Conservation (phyloP, 257 asterid species). For the Phtheirospermum japonicum region DNA sequence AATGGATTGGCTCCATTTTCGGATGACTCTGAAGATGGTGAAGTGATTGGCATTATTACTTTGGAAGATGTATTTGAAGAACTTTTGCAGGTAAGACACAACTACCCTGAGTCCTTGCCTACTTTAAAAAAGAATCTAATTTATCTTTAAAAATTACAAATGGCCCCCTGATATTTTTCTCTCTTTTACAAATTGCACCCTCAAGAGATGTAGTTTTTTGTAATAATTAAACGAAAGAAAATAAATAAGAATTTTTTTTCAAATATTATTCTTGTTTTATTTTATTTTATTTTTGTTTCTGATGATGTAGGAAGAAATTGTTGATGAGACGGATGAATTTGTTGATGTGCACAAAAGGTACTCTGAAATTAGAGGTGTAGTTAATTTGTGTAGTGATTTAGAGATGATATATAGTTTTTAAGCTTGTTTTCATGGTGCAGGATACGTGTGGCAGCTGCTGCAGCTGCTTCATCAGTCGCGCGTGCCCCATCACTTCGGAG, state of each 20-base stretch:
- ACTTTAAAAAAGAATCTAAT: too few relatives aligned
- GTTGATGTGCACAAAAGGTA: slow-evolving; percentile 91
- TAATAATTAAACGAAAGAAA: too few relatives aligned
- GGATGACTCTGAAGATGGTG: slow-evolving; percentile 70
- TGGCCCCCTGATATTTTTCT: too few relatives aligned
- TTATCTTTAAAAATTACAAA: too few relatives aligned
- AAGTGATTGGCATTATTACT: slow-evolving; percentile 86
- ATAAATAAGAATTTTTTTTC: too few relatives aligned
- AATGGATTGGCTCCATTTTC: slow-evolving; percentile 31
- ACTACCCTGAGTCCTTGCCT: too few relatives aligned
- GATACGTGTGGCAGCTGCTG: slow-evolving; percentile 93
- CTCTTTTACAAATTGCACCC: too few relatives aligned
- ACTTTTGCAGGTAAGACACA: slow-evolving; percentile 85
- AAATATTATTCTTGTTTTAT: neutral
- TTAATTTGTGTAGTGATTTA: slow-evolving; percentile 6
- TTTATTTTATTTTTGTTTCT: neutral
- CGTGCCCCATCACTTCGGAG: slow-evolving; percentile 78
- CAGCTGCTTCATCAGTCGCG: slow-evolving; percentile 82
- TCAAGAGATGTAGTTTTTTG: too few relatives aligned
- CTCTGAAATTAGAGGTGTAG: slow-evolving; percentile 15
- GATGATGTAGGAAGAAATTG: slow-evolving; percentile 85
- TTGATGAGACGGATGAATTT: slow-evolving; percentile 88
- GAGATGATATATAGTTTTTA: neutral
- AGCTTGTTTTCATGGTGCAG: slow-evolving; percentile 39
- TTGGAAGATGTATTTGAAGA: slow-evolving; percentile 96